Conservation (phyloP, 2,329 filamentous ascomycete species). For the Diaporthe sp. region DNA sequence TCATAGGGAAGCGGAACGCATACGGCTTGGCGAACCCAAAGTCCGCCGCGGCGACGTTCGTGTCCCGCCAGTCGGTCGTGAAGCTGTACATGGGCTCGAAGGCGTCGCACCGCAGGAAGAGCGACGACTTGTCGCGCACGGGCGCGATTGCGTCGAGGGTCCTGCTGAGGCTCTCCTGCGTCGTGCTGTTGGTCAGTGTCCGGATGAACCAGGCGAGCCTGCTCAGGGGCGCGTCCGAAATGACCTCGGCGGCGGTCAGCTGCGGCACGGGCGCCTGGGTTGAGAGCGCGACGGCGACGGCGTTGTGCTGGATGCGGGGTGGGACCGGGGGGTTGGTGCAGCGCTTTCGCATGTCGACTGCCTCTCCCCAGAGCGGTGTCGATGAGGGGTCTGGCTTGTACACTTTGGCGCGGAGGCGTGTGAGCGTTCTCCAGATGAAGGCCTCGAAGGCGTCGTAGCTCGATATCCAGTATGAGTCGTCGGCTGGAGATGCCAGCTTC, state of each 20-base stretch:
- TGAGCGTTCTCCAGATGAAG: conserved; percentile 56
- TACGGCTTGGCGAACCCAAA: conserved; percentile 54
- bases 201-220: conserved; percentile 54
- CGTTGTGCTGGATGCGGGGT: conserved; percentile 53
- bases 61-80: conserved; percentile 53
- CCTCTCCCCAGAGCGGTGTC: conserved; percentile 53
- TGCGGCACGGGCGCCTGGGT: conserved; percentile 45
- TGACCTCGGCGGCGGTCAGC: conserved; percentile 50
- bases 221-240: conserved; percentile 52
- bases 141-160: conserved; percentile 50
- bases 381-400: conserved; percentile 51
- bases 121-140: conserved; percentile 52
- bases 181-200: conserved; percentile 51
- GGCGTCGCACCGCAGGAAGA: conserved; percentile 52
- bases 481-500: conserved; percentile 48
- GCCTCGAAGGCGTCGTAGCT: conserved; percentile 60
- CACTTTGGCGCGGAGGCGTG: conserved; percentile 50
- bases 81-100: conserved; percentile 53
- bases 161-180: conserved; percentile 48
- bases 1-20: conserved; percentile 50
- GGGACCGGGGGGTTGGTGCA: conserved; percentile 51
- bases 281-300: conserved; percentile 48
- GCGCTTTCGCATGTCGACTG: conserved; percentile 55
- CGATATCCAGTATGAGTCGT: conserved; percentile 56
- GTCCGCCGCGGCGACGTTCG: conserved; percentile 46